phyloP scores from a whole-genome alignment of 805 yeast species.

The Ogataea methanolica region DNA sequence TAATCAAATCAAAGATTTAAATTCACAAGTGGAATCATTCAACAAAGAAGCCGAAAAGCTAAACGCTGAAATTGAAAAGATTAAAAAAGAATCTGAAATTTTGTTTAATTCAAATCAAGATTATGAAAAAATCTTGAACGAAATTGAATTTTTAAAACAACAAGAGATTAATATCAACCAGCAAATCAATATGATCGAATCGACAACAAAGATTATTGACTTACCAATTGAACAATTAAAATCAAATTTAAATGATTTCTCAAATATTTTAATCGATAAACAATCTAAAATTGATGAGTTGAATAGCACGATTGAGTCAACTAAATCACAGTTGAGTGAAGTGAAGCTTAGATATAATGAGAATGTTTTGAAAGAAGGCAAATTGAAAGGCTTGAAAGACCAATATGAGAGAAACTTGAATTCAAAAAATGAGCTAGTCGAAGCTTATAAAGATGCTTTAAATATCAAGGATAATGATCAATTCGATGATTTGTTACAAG shows the following conservation, averaged over 20 bases:
- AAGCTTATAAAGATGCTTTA: conserved; percentile 4
- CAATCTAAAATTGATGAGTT: conserved; percentile 12
- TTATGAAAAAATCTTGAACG: conserved; percentile 67
- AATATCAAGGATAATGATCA: conserved; percentile 2
- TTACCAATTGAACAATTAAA: conserved; percentile 40
- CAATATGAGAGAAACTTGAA: conserved; percentile 18
- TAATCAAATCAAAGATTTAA: conserved; percentile 40
- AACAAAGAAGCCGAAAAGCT: conserved; percentile 45
- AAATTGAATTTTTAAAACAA: conserved; percentile 52
- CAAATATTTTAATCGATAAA: conserved; percentile 22
- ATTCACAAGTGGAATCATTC: conserved; percentile 39
- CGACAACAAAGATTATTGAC: conserved; percentile 41
- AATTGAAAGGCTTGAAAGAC: conserved; percentile 35
- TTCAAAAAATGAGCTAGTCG: conserved; percentile 9
- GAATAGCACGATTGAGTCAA: conserved; percentile 16
- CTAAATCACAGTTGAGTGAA: conserved; percentile 3
- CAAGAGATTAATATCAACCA: conserved; percentile 40
- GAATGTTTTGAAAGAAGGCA: conserved; percentile 50
- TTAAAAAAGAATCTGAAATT: conserved; percentile 54
- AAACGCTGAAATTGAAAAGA: conserved; percentile 43
- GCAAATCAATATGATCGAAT: conserved; percentile 48
- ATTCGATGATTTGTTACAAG: conserved; percentile 9
- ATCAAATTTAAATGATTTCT: conserved; percentile 39
- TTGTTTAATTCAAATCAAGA: conserved; percentile 77
- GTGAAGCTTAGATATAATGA: conserved; percentile 32